These are phyloP conservation scores for Fusarium sp. DNA, from an alignment of 2,329 filamentous ascomycete species.

Conservation along the genomic window DNA sequence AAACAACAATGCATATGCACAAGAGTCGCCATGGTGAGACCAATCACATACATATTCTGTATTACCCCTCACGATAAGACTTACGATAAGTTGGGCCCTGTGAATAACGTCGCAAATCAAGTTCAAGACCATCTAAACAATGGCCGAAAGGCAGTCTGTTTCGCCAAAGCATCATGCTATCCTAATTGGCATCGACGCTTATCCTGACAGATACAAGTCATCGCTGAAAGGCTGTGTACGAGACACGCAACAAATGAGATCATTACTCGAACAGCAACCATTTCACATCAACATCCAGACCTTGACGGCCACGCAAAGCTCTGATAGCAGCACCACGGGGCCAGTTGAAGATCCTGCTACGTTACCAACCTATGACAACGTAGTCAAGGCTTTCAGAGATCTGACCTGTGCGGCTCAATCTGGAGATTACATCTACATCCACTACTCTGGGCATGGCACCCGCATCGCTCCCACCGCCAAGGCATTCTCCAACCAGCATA, in stretches of 20 bases:
- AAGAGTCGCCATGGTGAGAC: not conserved
- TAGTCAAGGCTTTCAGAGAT: not conserved
- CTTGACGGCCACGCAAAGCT: not conserved
- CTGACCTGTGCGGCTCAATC: not conserved
- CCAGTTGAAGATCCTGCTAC: not conserved
- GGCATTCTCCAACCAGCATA: not conserved
- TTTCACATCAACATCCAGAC: not conserved
- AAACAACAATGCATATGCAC: not conserved
- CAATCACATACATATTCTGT: not conserved
- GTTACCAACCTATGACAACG: not conserved
- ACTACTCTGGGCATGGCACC: constrained; percentile 14
- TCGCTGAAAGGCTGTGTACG: constrained; percentile 14
- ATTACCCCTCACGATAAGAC: not conserved
- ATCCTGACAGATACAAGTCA: not conserved
- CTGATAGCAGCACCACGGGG: not conserved
- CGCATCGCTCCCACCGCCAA: not conserved
- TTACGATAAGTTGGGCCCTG: not conserved
- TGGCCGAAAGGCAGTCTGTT: not conserved
- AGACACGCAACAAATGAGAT: constrained; percentile 1
- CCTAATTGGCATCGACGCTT: constrained; percentile 19
- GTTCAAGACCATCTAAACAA: not conserved
- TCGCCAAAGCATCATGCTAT: not conserved
- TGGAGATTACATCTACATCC: constrained; percentile 5
- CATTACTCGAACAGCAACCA: not conserved
- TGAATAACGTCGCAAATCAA: not conserved